A percentile compares a stretch with the other conserved stretches of the same genome.
These are phyloP conservation scores for Ensete glaucum DNA, from an alignment of 176 grass and related monocot genomes.

Conservation along the genomic window DNA sequence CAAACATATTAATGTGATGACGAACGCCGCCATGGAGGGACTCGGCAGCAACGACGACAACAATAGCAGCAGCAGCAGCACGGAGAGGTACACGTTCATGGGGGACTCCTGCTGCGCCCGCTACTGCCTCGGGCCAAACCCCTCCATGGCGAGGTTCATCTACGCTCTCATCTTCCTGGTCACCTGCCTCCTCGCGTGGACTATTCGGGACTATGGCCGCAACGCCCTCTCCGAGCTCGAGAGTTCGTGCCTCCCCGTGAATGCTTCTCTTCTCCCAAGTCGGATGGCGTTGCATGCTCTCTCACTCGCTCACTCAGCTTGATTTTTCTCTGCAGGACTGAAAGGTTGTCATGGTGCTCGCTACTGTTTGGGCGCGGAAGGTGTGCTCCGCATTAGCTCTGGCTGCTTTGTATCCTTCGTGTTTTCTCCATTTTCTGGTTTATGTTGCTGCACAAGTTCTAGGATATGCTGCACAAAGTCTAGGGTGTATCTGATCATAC, in stretches of 20 bases:
- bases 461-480: too few species aligned
- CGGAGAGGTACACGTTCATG: slow-evolving; percentile 34
- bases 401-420: slow-evolving; percentile 89
- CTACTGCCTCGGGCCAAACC: slow-evolving; percentile 47
- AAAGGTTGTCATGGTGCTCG: slow-evolving; percentile 44
- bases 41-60: slow-evolving; percentile 2
- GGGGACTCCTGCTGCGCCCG: slow-evolving; percentile 55
- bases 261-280: not conserved
- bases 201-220: slow-evolving; percentile 72
- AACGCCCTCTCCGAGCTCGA: slow-evolving; percentile 53
- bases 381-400: slow-evolving; percentile 83
- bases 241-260: slow-evolving; percentile 14
- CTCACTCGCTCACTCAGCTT: too few species aligned
- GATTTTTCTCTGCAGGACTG: slow-evolving; percentile 27
- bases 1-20: slow-evolving; percentile 7
- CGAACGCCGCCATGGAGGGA: slow-evolving; percentile 18
- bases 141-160: slow-evolving; percentile 66
- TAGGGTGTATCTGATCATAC: too few species aligned
- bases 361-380: slow-evolving; percentile 74
- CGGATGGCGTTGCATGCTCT: too few species aligned
- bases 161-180: slow-evolving; percentile 86
- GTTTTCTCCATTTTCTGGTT: slow-evolving; percentile 6
- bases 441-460: too few species aligned
- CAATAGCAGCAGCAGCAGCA: not conserved
- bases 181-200: slow-evolving; percentile 85